These are phyloP conservation scores for Podaxis pistillaris DNA, from an alignment of 768 basidiomycete species.

Conservation along the genomic window DNA sequence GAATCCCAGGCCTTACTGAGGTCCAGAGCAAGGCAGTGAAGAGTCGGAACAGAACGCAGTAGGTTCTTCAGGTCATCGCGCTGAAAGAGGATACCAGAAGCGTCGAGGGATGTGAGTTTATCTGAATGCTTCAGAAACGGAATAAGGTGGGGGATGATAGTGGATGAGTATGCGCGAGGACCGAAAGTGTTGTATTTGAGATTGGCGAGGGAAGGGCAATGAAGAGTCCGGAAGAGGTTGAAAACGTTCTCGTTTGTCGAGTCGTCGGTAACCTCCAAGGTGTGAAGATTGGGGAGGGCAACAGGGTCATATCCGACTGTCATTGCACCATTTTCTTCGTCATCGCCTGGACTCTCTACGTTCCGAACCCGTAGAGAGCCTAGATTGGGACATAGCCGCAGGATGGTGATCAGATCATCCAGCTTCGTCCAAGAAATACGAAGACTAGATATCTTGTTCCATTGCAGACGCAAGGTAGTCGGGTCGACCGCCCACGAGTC, in stretches of 20 bases:
- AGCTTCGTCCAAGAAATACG: slow-evolving; percentile 8
- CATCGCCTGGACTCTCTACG: not conserved
- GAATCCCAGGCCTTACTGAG: not conserved
- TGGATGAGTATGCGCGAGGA: slow-evolving; percentile 5
- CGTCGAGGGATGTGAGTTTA: slow-evolving; percentile 6
- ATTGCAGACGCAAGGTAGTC: slow-evolving; percentile 4
- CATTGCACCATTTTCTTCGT: not conserved
- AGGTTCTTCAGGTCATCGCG: slow-evolving; percentile 8
- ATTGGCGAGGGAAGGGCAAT: slow-evolving; percentile 4
- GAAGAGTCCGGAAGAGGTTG: not conserved
- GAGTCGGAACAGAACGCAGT: not conserved
- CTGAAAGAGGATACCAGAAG: slow-evolving; percentile 12
- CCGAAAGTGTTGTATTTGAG: slow-evolving; percentile 14
- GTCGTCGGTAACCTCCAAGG: slow-evolving; percentile 9
- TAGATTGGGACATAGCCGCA: slow-evolving; percentile 6
- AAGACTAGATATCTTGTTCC: slow-evolving; percentile 4
- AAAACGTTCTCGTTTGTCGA: slow-evolving; percentile 3
- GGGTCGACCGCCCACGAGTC: slow-evolving; percentile 13
- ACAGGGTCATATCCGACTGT: not conserved
- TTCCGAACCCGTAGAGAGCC: slow-evolving; percentile 9
- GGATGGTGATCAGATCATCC: slow-evolving; percentile 1
- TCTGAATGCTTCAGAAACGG: slow-evolving; percentile 5
- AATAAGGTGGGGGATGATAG: slow-evolving; percentile 1
- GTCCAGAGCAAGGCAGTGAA: slow-evolving; percentile 5
- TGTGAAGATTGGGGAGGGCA: slow-evolving; percentile 1